phyloP scores from a whole-genome alignment of 2,329 filamentous ascomycete genomes.

The Rosellinia necatrix region DNA sequence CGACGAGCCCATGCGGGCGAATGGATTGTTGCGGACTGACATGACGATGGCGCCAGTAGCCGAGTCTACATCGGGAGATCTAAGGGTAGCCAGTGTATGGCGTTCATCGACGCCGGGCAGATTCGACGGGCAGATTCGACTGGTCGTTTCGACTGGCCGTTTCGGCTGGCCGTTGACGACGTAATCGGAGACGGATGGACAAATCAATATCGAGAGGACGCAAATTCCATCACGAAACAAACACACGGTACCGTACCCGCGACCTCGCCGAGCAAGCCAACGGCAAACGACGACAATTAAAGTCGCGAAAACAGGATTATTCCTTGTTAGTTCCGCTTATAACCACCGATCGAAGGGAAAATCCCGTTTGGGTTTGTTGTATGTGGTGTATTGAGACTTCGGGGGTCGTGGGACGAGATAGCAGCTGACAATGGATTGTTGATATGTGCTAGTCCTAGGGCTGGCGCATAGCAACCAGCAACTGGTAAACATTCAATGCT shows the following conservation, averaged over 20 bases:
- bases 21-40: constrained; percentile 80
- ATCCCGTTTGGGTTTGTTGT: too few species aligned
- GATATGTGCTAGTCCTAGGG: constrained; percentile 19
- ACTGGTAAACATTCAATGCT: constrained; percentile 29
- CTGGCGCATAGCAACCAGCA: constrained; percentile 33
- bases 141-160: too few species aligned
- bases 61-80: constrained; percentile 53
- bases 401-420: constrained; percentile 2
- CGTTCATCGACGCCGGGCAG: constrained; percentile 22
- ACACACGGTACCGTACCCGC: too few species aligned
- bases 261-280: too few species aligned
- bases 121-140: too few species aligned
- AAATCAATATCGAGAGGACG: constrained; percentile 19
- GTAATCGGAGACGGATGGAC: too few species aligned
- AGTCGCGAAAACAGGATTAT: too few species aligned
- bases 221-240: constrained; percentile 34
- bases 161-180: too few species aligned
- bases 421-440: constrained; percentile 32
- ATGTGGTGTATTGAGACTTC: neutral
- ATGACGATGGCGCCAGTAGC: constrained; percentile 61
- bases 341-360: too few species aligned
- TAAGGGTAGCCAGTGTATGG: neutral
- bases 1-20: constrained; percentile 70
- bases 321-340: too few species aligned
- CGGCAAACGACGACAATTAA: too few species aligned